Percentiles rank a stretch among this genome's conserved stretches.
These are phyloP conservation scores for Colletotrichum noveboracense DNA, from an alignment of 2,329 filamentous ascomycete species.

Conservation along the genomic window DNA sequence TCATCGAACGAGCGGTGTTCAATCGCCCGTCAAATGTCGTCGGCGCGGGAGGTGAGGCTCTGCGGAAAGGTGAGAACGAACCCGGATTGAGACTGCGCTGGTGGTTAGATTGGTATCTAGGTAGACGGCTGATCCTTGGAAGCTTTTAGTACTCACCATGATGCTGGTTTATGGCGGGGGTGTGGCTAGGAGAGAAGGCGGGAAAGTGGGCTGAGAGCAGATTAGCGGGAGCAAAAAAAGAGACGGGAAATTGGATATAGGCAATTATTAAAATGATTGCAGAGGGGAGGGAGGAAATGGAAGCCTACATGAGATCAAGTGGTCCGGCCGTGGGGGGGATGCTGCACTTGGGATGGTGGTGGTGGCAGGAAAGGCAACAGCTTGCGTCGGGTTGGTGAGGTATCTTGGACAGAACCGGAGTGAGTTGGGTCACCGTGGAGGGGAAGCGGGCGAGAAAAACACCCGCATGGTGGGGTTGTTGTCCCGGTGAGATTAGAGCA, in stretches of 20 bases:
- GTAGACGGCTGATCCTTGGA: conserved; percentile 14
- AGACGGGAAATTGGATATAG: neutral
- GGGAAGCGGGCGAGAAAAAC: conserved; percentile 26
- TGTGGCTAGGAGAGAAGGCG: conserved; percentile 20
- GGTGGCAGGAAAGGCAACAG: conserved; percentile 22
- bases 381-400: conserved; percentile 22
- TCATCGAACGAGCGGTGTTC: conserved; percentile 12
- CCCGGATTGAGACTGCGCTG: conserved; percentile 69
- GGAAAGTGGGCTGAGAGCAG: conserved; percentile 25
- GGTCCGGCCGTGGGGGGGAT: conserved; percentile 4
- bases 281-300: neutral
- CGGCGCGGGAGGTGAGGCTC: neutral
- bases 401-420: conserved; percentile 21
- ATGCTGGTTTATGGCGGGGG: conserved; percentile 33
- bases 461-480: conserved; percentile 26
- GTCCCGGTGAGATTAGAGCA: conserved; percentile 22
- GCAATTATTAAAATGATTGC: neutral
- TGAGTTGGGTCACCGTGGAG: conserved; percentile 23
- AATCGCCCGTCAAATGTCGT: conserved; percentile 8
- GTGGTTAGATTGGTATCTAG: conserved; percentile 10
- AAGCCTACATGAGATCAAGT: conserved; percentile 15
- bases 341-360: conserved; percentile 19
- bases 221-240: conserved; percentile 8
- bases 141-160: conserved; percentile 42
- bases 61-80: conserved; percentile 47